A percentile compares a stretch with the other conserved stretches of the same genome.
phyloP scores from a whole-genome alignment of 2,329 filamentous ascomycete species.

The Alternaria tenuissima region DNA sequence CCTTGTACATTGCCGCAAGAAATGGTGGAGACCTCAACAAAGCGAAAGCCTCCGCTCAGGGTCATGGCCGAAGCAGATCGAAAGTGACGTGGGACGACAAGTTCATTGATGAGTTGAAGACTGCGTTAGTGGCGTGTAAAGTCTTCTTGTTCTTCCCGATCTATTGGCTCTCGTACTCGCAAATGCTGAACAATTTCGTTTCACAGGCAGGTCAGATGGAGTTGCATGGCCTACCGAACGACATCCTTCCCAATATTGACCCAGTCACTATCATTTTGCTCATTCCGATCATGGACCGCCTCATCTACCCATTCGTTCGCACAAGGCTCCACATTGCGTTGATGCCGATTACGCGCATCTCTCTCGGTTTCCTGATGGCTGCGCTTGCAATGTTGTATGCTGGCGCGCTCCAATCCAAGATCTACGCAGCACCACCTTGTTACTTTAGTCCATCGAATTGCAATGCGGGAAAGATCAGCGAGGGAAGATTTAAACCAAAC shows the following conservation, averaged over 20 bases:
- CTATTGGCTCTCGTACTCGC: slow-evolving; percentile 56
- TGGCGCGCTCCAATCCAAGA: slow-evolving; percentile 64
- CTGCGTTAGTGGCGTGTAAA: slow-evolving; percentile 71
- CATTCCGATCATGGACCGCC: slow-evolving; percentile 56
- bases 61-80: slow-evolving; percentile 50
- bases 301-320: slow-evolving; percentile 57
- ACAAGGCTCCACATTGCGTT: slow-evolving; percentile 51
- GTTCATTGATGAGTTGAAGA: slow-evolving; percentile 77
- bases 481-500: slow-evolving; percentile 50
- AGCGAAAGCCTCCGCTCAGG: slow-evolving; percentile 67
- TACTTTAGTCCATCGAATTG: slow-evolving; percentile 56
- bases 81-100: slow-evolving; percentile 69
- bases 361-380: slow-evolving; percentile 62
- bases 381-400: slow-evolving; percentile 64
- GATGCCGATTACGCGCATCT: slow-evolving; percentile 62
- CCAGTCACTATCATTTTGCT: slow-evolving; percentile 57
- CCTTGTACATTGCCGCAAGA: slow-evolving; percentile 64
- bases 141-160: slow-evolving; percentile 66
- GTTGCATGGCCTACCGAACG: slow-evolving; percentile 58
- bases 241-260: slow-evolving; percentile 59
- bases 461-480: slow-evolving; percentile 41
- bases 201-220: slow-evolving; percentile 59
- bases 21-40: slow-evolving; percentile 64
- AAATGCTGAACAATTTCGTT: slow-evolving; percentile 60
- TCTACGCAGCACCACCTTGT: slow-evolving; percentile 64